Evolutionary conservation across 768 basidiomycete species (phyloP), one percentile per base, ranked within the genome.

Genomic region (Trametes gibbosa): DNA sequence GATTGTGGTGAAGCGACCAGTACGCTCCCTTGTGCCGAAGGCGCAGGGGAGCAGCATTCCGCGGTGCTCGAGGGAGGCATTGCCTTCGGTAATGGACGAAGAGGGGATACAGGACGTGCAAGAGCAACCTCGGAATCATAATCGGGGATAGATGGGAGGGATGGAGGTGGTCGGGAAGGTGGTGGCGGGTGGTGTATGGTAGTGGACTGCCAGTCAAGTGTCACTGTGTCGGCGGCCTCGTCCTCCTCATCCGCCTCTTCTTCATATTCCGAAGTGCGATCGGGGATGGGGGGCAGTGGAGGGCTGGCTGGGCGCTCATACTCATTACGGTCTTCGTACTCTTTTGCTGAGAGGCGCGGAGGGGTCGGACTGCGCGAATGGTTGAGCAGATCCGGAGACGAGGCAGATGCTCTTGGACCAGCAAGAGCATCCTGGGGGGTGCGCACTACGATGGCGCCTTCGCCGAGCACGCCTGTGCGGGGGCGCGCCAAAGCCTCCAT

Each of bases 341-440:
- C 50, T 23, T 37, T 52, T 12, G 32, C 29, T n/a, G 43, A 25
- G 25, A 12, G 50, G 53, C 7, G 65, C 35, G 35, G 46, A 5
- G 53, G 53, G 3, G 59, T 48, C 24, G 48, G 29, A 27, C 62
- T 57, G 16, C 56, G 50, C 1, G 54, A 40, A 25, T 53, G 53
- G 12, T 51, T 27, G 56, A 56, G 59, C 16, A 61, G 61, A 47
- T 62, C 61, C 43, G 60, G 60, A n/a, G 61, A 58, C 19, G 61
- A 62, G 62, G 68, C 40, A 4, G 41, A 59, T 21, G 53, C 58
- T 34, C 46, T 56, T 21, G 76, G 59, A 47, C 74, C 69, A 27
- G 70, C 75, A 29, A 93, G 75, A 21, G 90, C 90, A 55, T 93
- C 91, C 63, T 87, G 84, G 8, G 91, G 91, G 0, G 91, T 92